Percentiles rank a stretch among this genome's conserved stretches.
phyloP scores from a whole-genome alignment of 202 grass and related monocot genomes.

The Setaria italica region DNA sequence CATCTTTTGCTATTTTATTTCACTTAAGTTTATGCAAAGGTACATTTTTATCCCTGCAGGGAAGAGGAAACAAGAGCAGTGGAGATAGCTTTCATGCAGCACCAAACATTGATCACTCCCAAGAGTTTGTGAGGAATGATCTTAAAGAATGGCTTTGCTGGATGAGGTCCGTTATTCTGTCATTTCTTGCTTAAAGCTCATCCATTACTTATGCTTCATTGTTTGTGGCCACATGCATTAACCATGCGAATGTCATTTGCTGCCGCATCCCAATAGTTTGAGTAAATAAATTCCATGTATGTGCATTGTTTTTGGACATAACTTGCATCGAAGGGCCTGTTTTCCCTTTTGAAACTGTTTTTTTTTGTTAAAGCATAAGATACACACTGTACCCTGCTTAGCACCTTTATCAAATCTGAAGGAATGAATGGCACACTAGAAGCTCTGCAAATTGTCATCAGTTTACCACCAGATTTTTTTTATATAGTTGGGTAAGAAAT shows the following conservation, averaged over 20 bases:
- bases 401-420: background rate
- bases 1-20: constrained; percentile 11
- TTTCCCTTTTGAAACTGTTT: constrained; percentile 14
- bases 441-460: constrained; percentile 4
- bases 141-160: constrained; percentile 93
- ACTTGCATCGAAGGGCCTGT: constrained; percentile 4
- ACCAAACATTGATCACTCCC: constrained; percentile 99
- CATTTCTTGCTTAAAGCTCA: constrained; percentile 32
- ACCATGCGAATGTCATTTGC: constrained; percentile 21
- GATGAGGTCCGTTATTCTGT: constrained; percentile 66
- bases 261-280: background rate
- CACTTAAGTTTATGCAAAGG: background rate
- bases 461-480: background rate
- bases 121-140: constrained; percentile 96
- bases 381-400: background rate
- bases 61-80: constrained; percentile 96
- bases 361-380: background rate
- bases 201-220: constrained; percentile 26
- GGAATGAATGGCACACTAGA: background rate
- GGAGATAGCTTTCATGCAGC: constrained; percentile 99
- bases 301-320: constrained; percentile 30
- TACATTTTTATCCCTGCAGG: constrained; percentile 57
- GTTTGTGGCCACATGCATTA: background rate
- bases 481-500: background rate
- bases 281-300: constrained; percentile 15